phyloP scores from a whole-genome alignment of 139 green algal genomes.

The Cymbomonas tetramitiformis region DNA sequence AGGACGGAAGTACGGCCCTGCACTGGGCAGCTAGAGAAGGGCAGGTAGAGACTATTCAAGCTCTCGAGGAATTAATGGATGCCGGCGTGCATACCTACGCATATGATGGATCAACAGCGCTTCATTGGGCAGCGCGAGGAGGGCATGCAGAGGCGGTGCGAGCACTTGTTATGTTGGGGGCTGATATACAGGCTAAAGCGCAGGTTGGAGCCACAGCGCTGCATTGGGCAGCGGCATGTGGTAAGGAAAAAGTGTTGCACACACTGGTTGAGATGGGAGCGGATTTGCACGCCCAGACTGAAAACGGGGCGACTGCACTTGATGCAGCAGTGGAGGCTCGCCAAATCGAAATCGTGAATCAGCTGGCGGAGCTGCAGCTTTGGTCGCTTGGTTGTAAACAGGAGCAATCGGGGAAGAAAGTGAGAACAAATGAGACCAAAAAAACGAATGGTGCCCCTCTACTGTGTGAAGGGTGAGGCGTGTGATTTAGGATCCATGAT shows the following conservation, averaged over 20 bases:
- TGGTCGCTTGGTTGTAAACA: too few species aligned
- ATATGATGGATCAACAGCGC: constrained; percentile 25
- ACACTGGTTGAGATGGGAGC: constrained; percentile 11
- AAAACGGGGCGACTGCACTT: constrained; percentile 28
- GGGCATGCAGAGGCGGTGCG: constrained; percentile 18
- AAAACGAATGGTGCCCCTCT: too few species aligned
- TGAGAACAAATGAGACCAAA: too few species aligned
- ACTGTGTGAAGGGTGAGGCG: too few species aligned
- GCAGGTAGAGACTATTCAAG: constrained; percentile 13
- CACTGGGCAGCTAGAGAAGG: constrained; percentile 33
- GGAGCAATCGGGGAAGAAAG: too few species aligned
- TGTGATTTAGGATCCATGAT: too few species aligned
- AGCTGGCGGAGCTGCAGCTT: too few species aligned
- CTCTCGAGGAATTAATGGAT: too few species aligned
- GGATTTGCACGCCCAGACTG: background rate
- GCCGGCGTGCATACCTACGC: too few species aligned
- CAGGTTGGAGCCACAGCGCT: constrained; percentile 27
- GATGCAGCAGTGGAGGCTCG: too few species aligned
- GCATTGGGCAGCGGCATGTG: constrained; percentile 29
- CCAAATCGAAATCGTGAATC: too few species aligned
- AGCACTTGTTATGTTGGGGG: constrained; percentile 14
- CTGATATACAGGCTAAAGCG: constrained; percentile 1
- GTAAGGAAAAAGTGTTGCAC: constrained; percentile 17
- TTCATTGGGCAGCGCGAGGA: constrained; percentile 32
- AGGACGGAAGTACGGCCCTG: constrained; percentile 25